Conservation (phyloP, 352 stramenopile genomes). For the Phytophthora kernoviae region DNA sequence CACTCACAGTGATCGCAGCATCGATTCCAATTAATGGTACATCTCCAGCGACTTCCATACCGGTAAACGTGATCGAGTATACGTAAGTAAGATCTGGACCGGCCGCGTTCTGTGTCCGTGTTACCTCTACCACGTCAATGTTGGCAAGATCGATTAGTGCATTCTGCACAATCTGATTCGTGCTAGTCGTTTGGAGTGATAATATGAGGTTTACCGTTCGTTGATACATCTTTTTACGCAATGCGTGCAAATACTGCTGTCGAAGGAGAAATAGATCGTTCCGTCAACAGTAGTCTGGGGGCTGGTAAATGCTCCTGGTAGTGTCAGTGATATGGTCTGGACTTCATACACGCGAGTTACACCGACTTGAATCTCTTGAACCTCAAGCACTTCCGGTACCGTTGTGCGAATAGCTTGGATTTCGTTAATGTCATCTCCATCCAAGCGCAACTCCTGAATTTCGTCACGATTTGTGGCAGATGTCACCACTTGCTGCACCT, state of each 20-base stretch:
- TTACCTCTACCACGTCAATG: conserved; percentile 49
- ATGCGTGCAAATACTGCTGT: conserved; percentile 61
- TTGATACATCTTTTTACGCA: conserved; percentile 63
- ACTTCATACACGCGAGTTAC: conserved; percentile 73
- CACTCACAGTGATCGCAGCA: conserved; percentile 42
- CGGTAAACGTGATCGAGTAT: conserved; percentile 92
- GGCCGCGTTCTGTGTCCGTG: conserved; percentile 6
- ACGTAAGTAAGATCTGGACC: conserved; percentile 67
- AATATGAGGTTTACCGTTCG: conserved; percentile 40
- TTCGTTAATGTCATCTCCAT: conserved; percentile 91
- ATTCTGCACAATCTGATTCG: conserved; percentile 20
- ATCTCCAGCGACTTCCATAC: conserved; percentile 82
- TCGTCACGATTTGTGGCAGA: conserved; percentile 92
- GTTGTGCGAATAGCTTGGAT: conserved; percentile 91
- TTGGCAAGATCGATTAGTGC: conserved; percentile 47
- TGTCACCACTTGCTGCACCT: conserved; percentile 93
- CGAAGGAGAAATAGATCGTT: conserved; percentile 55
- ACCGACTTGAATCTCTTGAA: conserved; percentile 88
- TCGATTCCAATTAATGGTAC: conserved; percentile 74
- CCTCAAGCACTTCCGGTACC: conserved; percentile 76
- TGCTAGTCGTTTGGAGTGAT: conserved; percentile 25
- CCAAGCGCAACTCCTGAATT: conserved; percentile 85
- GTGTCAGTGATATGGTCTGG: conserved; percentile 79
- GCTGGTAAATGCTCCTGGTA: conserved; percentile 59
- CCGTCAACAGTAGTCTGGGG: conserved; percentile 43